Conservation (phyloP, 768 basidiomycete species). For the Hypholoma fasciculare region DNA sequence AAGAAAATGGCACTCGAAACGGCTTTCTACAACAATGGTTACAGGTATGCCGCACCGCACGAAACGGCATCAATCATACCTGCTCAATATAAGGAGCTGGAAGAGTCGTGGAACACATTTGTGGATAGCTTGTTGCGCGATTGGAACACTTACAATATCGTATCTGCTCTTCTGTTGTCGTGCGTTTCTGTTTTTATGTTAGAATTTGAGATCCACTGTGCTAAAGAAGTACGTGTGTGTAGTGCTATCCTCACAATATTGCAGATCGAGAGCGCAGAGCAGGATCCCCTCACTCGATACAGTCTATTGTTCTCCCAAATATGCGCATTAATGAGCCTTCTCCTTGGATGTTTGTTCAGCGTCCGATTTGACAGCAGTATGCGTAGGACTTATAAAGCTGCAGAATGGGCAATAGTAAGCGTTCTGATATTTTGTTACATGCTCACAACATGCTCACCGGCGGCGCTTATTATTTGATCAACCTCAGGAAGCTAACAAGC, state of each 20-base stretch:
- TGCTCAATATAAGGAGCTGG: slow-evolving; percentile 17
- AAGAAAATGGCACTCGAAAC: slow-evolving; percentile 39
- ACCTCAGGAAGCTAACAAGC: slow-evolving; percentile 48
- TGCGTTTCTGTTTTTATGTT: slow-evolving; percentile 8
- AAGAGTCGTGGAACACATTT: slow-evolving; percentile 25
- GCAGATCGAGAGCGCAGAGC: slow-evolving; percentile 35
- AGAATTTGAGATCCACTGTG: neutral
- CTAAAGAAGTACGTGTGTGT: neutral
- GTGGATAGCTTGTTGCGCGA: slow-evolving; percentile 28
- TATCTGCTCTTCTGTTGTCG: slow-evolving; percentile 27
- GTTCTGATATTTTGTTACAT: neutral
- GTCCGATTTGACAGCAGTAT: slow-evolving; percentile 58
- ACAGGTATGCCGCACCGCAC: slow-evolving; percentile 2
- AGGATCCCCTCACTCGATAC: slow-evolving; percentile 53
- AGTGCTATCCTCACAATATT: slow-evolving; percentile 31
- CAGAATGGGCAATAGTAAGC: slow-evolving; percentile 58
- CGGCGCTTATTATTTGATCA: neutral
- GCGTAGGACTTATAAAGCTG: slow-evolving; percentile 59
- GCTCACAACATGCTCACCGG: neutral
- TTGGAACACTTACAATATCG: slow-evolving; percentile 30
- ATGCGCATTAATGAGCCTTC: slow-evolving; percentile 60
- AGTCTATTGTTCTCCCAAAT: slow-evolving; percentile 53
- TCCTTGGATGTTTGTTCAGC: slow-evolving; percentile 61
- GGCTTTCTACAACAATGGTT: slow-evolving; percentile 12
- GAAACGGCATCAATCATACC: slow-evolving; percentile 11